phyloP scores from a whole-genome alignment of 208 protist species.

The Leptomonas pyrrhocoris region DNA sequence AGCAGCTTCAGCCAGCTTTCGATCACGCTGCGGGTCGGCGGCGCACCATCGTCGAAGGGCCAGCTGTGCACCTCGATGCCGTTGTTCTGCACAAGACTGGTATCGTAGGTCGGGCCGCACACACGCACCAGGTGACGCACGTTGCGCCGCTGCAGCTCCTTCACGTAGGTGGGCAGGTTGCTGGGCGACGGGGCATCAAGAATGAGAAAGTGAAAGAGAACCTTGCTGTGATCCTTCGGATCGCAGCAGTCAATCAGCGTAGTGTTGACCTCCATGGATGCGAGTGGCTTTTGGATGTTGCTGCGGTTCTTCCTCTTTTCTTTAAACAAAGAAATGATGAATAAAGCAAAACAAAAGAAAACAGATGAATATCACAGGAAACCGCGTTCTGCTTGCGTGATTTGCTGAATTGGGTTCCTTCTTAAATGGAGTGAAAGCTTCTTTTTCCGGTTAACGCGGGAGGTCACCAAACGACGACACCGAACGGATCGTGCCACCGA shows the following conservation, averaged over 20 bases:
- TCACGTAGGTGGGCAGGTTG: constrained; percentile 91
- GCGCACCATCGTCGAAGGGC: constrained; percentile 92
- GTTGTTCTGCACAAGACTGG: constrained; percentile 54
- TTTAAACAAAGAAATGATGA: neutral
- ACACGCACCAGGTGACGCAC: constrained; percentile 88
- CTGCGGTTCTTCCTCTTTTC: neutral
- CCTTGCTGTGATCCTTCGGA: constrained; percentile 34
- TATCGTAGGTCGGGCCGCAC: constrained; percentile 88
- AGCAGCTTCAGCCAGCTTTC: constrained; percentile 84
- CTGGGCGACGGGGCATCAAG: constrained; percentile 85
- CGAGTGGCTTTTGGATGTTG: neutral
- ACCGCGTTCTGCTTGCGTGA: neutral
- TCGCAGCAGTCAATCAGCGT: constrained; percentile 82
- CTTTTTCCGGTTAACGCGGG: neutral
- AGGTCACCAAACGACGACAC: neutral
- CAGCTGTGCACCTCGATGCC: constrained; percentile 87
- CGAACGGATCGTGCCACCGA: neutral
- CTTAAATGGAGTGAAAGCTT: neutral
- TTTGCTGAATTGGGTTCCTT: neutral
- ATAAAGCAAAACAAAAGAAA: neutral
- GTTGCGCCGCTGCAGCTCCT: constrained; percentile 76
- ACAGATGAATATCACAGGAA: neutral
- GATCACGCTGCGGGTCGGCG: constrained; percentile 80
- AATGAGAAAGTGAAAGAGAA: constrained; percentile 85
- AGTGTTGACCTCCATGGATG: constrained; percentile 81